These are phyloP conservation scores for Elymus sibiricus DNA, from an alignment of 176 grass and related monocot genomes.

Conservation along the genomic window DNA sequence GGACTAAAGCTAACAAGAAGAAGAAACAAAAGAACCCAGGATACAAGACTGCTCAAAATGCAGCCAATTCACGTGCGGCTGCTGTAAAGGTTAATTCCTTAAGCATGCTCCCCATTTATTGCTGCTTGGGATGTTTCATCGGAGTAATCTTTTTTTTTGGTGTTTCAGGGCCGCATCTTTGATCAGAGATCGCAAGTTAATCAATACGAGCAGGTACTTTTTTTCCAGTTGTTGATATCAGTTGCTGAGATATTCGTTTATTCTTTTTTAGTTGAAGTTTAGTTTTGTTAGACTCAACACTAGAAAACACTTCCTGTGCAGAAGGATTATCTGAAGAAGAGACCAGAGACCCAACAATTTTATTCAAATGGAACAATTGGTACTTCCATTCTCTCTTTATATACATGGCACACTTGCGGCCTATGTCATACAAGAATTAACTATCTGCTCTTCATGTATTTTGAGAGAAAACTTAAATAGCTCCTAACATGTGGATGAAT, in stretches of 20 bases:
- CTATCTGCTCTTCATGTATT: constrained; percentile 16
- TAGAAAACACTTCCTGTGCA: constrained; percentile 24
- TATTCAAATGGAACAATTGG: constrained; percentile 72
- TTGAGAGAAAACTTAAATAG: constrained; percentile 20
- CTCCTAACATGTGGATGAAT: constrained; percentile 14
- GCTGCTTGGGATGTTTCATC: constrained; percentile 25
- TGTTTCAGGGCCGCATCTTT: constrained; percentile 56
- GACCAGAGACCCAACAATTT: constrained; percentile 61
- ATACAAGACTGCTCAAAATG: constrained; percentile 44
- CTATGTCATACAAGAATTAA: not conserved
- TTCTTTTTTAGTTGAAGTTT: not conserved
- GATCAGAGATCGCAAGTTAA: constrained; percentile 65
- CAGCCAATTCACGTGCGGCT: constrained; percentile 45
- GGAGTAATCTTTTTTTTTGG: constrained; percentile 21
- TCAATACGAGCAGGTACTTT: constrained; percentile 73
- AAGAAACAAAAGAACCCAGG: constrained; percentile 59
- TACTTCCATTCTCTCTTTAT: constrained; percentile 38
- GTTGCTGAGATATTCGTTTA: not conserved
- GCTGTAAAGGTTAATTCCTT: constrained; percentile 59
- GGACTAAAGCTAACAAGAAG: constrained; percentile 77
- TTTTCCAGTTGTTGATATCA: not conserved
- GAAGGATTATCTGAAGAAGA: constrained; percentile 84
- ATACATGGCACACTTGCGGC: not conserved
- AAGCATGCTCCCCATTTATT: constrained; percentile 6
- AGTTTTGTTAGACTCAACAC: not conserved